These are phyloP conservation scores for Gossypium australe DNA, from an alignment of 345 rosid species.

Conservation along the genomic window DNA sequence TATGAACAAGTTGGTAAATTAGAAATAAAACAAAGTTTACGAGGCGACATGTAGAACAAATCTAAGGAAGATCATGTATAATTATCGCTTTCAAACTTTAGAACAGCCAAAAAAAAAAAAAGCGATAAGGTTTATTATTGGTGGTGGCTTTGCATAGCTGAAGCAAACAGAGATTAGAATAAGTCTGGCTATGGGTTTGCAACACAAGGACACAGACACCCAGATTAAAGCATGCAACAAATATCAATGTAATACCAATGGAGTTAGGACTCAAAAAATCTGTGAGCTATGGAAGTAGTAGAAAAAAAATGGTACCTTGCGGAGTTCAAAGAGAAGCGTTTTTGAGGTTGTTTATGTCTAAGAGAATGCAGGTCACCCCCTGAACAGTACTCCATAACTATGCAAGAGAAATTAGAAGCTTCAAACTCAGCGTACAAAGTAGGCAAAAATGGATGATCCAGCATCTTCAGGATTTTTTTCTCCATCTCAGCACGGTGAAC, in stretches of 20 bases:
- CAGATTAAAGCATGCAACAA: neutral
- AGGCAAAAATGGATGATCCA: constrained; percentile 92
- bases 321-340: constrained; percentile 62
- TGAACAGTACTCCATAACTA: constrained; percentile 93
- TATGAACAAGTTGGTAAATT: too few relatives aligned
- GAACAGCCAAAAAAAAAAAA: neutral
- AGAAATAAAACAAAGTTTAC: too few relatives aligned
- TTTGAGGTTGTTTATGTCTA: constrained; percentile 56
- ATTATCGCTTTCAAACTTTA: neutral
- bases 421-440: constrained; percentile 85
- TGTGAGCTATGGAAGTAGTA: neutral
- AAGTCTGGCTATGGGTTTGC: neutral
- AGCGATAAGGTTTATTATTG: neutral
- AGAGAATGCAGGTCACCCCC: constrained; percentile 89
- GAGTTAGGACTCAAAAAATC: constrained; percentile 5
- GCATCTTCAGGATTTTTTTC: constrained; percentile 69
- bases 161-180: neutral
- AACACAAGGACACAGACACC: neutral
- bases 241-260: neutral
- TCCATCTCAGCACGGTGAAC: constrained; percentile 79
- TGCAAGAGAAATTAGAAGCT: constrained; percentile 76
- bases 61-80: neutral
- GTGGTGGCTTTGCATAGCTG: neutral
- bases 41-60: neutral
- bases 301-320: constrained; percentile 43